phyloP scores from a whole-genome alignment of 2,329 filamentous ascomycete species.

The Coleophoma eucalyptorum region DNA sequence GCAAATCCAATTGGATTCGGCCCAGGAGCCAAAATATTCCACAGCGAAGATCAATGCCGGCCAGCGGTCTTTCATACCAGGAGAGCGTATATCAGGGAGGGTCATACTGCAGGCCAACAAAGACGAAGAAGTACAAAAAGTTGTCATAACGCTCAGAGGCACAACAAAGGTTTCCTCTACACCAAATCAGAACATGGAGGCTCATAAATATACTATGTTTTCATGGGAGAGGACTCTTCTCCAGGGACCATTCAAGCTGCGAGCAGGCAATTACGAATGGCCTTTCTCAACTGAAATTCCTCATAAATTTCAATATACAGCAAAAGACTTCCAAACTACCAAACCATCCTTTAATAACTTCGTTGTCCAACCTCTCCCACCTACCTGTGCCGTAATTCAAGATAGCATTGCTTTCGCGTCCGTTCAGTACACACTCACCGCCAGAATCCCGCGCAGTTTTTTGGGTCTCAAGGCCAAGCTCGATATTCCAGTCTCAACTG shows the following conservation, averaged over 20 bases:
- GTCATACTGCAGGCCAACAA: conserved; percentile 1
- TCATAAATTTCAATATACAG: background rate
- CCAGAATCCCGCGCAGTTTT: background rate
- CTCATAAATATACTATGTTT: background rate
- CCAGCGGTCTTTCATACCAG: too few species aligned
- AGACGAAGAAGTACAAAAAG: conserved; percentile 1
- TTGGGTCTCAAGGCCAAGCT: background rate
- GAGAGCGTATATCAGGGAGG: conserved; percentile 3
- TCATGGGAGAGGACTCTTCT: background rate
- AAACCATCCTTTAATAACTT: background rate
- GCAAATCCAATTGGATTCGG: too few species aligned
- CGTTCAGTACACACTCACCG: background rate
- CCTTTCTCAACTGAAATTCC: conserved; percentile 5
- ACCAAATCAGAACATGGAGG: background rate
- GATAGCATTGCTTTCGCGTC: background rate
- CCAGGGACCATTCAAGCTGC: conserved; percentile 6
- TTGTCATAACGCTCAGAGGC: conserved; percentile 2
- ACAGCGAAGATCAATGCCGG: too few species aligned
- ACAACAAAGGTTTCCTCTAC: background rate
- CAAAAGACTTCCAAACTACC: background rate
- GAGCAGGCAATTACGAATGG: conserved; percentile 2
- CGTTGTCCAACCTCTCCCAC: background rate
- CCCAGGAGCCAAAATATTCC: too few species aligned
- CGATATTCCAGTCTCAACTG: background rate
- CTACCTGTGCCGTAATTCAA: background rate